Evolutionary conservation across 2,329 filamentous ascomycete species (phyloP), one percentile per base, ranked within the genome.

Genomic region (Penicillium sp.): DNA sequence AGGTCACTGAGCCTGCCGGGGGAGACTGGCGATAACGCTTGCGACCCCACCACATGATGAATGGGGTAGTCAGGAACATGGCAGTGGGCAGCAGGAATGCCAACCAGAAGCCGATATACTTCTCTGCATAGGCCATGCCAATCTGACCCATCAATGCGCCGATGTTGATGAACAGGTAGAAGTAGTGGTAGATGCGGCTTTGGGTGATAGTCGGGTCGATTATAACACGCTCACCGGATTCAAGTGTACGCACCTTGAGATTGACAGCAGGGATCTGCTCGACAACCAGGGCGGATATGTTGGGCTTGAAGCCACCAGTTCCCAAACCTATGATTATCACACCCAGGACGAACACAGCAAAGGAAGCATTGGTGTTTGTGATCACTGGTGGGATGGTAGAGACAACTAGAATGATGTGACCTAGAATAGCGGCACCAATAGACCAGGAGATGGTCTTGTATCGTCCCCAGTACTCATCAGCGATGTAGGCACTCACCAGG

Each of bases 401-500:
- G 29, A 35, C 8, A 23, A 48, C 44, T 17, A 48, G 13, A 35
- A 48, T 48, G 5, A 48, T 48, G 5, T 48, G 44, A 41, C 89
- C 89, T 47, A 86, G 66, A 71, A 88, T 86, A 36, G 88, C 87
- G 61, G 89, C 79, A 15, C 77, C 77, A 33, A 79, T 86, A 66
- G 89, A 88, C 70, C 83, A 83, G 72, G 87, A 81, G 66, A 91
- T 90, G 38, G 89, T 90, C 67, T 83, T 82, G 75, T 86, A 90
- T 59, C 88, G 86, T 15, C 89, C 89, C 68, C 84, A 82, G 71
- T 86, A 87, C 63, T 86, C 82, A 75, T 92, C 89, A 12, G 89
- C 88, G 63, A 88, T 68, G 70, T 81, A 86, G n/a, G 80, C 84
- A 61, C 85, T 84, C 23, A 85, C 62, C 7, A 87, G 78, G 42